phyloP scores from a whole-genome alignment of 2,329 filamentous ascomycete species.

The Akanthomyces muscarius region DNA sequence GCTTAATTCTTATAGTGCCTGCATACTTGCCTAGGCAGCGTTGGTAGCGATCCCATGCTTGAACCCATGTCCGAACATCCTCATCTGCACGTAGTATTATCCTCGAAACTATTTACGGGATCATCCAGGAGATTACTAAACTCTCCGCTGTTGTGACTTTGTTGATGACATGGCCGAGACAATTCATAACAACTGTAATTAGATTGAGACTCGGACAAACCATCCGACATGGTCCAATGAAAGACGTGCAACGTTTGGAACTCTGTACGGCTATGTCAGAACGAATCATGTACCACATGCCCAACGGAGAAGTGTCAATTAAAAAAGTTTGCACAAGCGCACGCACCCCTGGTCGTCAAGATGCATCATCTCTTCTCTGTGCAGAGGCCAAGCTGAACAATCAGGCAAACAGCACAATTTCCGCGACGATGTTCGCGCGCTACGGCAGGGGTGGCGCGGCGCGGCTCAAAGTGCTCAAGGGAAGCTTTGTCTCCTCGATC shows the following conservation, averaged over 20 bases:
- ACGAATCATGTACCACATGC: background rate
- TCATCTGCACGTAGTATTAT: background rate
- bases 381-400: background rate
- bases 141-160: background rate
- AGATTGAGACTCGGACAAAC: constrained; percentile 1
- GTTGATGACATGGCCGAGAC: background rate
- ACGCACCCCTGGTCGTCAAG: background rate
- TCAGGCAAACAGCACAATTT: background rate
- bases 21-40: background rate
- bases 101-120: background rate
- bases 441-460: background rate
- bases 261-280: background rate
- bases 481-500: background rate
- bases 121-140: background rate
- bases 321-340: background rate
- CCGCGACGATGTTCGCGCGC: background rate
- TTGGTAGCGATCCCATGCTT: background rate
- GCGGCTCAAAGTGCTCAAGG: background rate
- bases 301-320: background rate
- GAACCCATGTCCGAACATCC: background rate
- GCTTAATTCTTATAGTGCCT: background rate
- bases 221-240: background rate
- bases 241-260: background rate
- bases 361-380: background rate
- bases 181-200: constrained; percentile 2